phyloP scores from a whole-genome alignment of 2,329 filamentous ascomycete species.

The Pseudogymnoascus sp. region DNA sequence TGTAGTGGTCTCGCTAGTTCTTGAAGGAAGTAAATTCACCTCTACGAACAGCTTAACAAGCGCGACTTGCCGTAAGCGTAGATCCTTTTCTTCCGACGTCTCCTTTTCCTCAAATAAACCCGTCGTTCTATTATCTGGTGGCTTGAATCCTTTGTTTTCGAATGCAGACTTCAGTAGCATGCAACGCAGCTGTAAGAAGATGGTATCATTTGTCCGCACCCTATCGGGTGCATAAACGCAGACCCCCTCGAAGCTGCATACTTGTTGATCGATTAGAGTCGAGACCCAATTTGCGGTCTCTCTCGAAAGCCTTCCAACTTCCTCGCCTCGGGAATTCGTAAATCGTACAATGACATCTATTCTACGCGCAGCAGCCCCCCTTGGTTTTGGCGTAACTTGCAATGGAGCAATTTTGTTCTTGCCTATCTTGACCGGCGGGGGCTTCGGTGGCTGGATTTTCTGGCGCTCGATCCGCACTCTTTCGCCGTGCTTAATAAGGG shows the following conservation, averaged over 20 bases:
- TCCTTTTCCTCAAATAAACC: constrained; percentile 80
- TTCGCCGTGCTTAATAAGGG: constrained; percentile 73
- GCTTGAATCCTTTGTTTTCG: constrained; percentile 52
- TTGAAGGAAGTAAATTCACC: constrained; percentile 71
- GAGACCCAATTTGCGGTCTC: constrained; percentile 90
- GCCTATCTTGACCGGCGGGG: constrained; percentile 38
- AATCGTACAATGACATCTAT: constrained; percentile 88
- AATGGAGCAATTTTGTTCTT: constrained; percentile 29
- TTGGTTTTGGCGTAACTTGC: constrained; percentile 22
- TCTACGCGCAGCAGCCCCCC: constrained; percentile 49
- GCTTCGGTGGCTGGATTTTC: constrained; percentile 57
- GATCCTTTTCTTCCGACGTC: constrained; percentile 72
- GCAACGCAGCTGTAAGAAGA: constrained; percentile 82
- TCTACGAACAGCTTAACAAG: constrained; percentile 86
- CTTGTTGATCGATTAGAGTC: constrained; percentile 78
- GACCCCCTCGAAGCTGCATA: constrained; percentile 78
- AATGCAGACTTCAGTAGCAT: constrained; percentile 72
- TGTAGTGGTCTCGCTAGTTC: constrained; percentile 64
- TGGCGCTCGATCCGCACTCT: constrained; percentile 79
- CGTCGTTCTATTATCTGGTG: constrained; percentile 62
- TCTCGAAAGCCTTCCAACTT: constrained; percentile 80
- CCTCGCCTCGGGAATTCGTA: constrained; percentile 68
- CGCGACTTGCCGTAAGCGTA: constrained; percentile 78
- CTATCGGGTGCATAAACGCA: constrained; percentile 86
- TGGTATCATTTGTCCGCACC: constrained; percentile 81